Conservation (phyloP, 371 early-diverging fungal genomes). For the Lichtheimia hyalospora region DNA sequence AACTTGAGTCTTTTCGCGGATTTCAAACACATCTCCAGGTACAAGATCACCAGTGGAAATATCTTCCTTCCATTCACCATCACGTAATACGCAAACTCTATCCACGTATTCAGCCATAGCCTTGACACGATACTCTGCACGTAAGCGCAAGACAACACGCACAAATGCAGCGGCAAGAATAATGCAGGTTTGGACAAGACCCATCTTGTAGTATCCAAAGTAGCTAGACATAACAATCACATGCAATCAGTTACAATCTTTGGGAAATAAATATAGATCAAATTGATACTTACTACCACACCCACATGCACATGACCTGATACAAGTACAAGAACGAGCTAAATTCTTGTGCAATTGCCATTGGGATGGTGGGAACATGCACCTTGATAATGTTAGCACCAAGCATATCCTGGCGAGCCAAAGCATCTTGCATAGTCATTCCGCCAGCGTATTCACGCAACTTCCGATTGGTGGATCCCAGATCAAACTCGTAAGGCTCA, state of each 20-base stretch:
- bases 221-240: conserved; percentile 27
- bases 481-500: conserved; percentile 54
- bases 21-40: conserved; percentile 63
- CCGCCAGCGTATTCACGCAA: conserved; percentile 52
- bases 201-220: conserved; percentile 71
- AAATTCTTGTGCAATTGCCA: conserved; percentile 64
- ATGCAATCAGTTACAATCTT: not conserved
- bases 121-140: conserved; percentile 62
- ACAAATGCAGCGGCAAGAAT: conserved; percentile 65
- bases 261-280: not conserved
- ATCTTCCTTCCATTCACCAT: conserved; percentile 52
- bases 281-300: conserved; percentile 54
- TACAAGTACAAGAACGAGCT: conserved; percentile 71
- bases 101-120: conserved; percentile 58
- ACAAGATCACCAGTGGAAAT: conserved; percentile 55
- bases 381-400: conserved; percentile 73
- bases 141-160: conserved; percentile 57
- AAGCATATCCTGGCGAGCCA: conserved; percentile 48
- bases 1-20: conserved; percentile 30
- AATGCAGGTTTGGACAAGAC: conserved; percentile 65
- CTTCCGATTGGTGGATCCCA: conserved; percentile 53
- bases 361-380: conserved; percentile 46
- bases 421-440: conserved; percentile 49
- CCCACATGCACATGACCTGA: conserved; percentile 72
- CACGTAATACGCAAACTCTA: conserved; percentile 48